A percentile compares a stretch with the other conserved stretches of the same genome.
Conservation (phyloP, 345 rosid species). For the Eucalyptus coolabah region DNA sequence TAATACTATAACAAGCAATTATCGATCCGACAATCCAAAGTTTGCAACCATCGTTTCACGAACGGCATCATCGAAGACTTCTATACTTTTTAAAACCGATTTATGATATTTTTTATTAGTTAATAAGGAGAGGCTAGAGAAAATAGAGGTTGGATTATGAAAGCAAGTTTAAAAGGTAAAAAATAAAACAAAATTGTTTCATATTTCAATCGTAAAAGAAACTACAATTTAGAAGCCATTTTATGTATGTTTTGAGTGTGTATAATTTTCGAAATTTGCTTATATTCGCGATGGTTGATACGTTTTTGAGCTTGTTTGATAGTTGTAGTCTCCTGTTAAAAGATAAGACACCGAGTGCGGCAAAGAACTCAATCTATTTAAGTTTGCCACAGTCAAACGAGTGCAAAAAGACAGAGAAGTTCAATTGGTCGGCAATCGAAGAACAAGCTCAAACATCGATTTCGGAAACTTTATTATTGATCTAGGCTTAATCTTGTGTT, state of each 20-base stretch:
- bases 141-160: background rate
- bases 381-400: background rate
- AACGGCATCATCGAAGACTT: background rate
- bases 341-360: background rate
- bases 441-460: background rate
- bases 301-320: background rate
- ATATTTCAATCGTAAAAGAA: background rate
- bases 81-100: background rate
- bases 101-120: background rate
- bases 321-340: background rate
- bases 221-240: background rate
- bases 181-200: background rate
- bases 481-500: background rate
- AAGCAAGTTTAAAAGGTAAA: background rate
- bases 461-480: background rate
- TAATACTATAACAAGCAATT: background rate
- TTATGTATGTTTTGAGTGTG: background rate
- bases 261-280: background rate
- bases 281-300: background rate
- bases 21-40: background rate
- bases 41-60: background rate
- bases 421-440: background rate
- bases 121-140: background rate
- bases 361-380: background rate
- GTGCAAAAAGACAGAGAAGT: background rate